These are phyloP conservation scores for Candida boleticola DNA, from an alignment of 805 yeast genomes.

Conservation along the genomic window DNA sequence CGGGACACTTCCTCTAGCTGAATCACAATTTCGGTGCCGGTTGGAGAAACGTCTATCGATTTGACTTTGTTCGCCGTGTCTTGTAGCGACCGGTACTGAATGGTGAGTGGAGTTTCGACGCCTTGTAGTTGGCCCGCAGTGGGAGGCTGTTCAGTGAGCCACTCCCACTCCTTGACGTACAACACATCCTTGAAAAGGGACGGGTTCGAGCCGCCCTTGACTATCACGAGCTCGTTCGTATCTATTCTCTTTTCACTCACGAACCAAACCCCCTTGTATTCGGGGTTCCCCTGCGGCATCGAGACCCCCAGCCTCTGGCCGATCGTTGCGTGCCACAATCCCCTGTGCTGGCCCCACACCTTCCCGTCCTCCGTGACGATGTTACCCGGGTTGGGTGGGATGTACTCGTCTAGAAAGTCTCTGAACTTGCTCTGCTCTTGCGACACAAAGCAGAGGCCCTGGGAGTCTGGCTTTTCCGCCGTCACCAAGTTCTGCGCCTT, in stretches of 20 bases:
- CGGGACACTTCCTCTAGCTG: slow-evolving; percentile 46
- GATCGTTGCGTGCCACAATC: slow-evolving; percentile 92
- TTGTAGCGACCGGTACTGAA: slow-evolving; percentile 78
- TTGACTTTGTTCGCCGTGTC: slow-evolving; percentile 42
- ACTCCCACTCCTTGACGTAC: slow-evolving; percentile 44
- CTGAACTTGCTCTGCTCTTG: slow-evolving; percentile 61
- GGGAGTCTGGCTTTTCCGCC: slow-evolving; percentile 86
- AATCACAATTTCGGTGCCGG: slow-evolving; percentile 25
- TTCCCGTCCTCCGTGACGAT: slow-evolving; percentile 73
- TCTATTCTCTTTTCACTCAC: slow-evolving; percentile 66
- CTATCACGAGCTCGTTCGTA: slow-evolving; percentile 76
- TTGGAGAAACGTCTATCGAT: slow-evolving; percentile 11
- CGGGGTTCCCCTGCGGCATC: slow-evolving; percentile 87
- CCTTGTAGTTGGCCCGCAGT: too few species aligned
- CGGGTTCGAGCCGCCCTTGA: slow-evolving; percentile 61
- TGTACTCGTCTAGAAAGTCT: slow-evolving; percentile 70
- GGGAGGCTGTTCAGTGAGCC: slow-evolving; percentile 35
- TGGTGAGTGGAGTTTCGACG: slow-evolving; percentile 26
- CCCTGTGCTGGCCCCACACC: slow-evolving; percentile 79
- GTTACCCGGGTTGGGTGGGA: slow-evolving; percentile 72
- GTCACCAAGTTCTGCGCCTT: slow-evolving; percentile 49
- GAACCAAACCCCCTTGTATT: slow-evolving; percentile 79
- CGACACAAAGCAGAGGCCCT: slow-evolving; percentile 89
- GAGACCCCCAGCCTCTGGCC: slow-evolving; percentile 82
- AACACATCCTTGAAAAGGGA: slow-evolving; percentile 47